A percentile compares a stretch with the other conserved stretches of the same genome.
Evolutionary conservation across 768 basidiomycete genomes (phyloP).

Genomic region (Tulasnella sp.): DNA sequence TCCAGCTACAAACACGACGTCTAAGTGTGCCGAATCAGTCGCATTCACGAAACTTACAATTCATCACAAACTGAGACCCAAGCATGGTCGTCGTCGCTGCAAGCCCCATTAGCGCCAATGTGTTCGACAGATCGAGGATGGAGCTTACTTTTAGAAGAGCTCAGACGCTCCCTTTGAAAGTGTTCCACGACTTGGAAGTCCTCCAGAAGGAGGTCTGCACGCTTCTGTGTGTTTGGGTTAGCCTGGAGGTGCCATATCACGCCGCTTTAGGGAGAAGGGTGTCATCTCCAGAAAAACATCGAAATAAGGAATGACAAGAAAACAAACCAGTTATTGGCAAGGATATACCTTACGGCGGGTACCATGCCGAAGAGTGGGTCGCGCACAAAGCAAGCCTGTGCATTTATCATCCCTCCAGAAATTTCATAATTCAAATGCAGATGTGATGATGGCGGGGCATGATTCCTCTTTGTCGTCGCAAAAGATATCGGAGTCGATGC

Average conservation of each 20-base stretch:
- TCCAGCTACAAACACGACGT: background rate
- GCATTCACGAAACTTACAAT: slow-evolving; percentile 1
- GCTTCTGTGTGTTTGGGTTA: background rate
- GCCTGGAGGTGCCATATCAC: slow-evolving; percentile 21
- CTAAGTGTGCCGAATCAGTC: background rate
- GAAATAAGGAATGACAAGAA: background rate
- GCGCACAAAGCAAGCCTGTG: background rate
- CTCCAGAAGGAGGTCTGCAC: slow-evolving; percentile 4
- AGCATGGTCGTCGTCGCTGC: slow-evolving; percentile 4
- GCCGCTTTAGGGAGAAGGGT: background rate
- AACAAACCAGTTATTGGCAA: slow-evolving; percentile 16
- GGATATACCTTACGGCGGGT: background rate
- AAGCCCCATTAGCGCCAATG: background rate
- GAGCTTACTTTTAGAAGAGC: background rate
- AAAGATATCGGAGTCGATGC: slow-evolving; percentile 37
- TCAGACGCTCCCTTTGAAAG: slow-evolving; percentile 1
- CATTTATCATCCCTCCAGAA: background rate
- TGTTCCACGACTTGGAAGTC: slow-evolving; percentile 17
- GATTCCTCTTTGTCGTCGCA: background rate
- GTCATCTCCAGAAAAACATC: background rate
- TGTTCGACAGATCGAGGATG: background rate
- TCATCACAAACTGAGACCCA: slow-evolving; percentile 23
- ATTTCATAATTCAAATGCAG: background rate
- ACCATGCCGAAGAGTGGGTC: background rate
- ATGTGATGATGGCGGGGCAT: background rate